Percentiles rank a stretch among this genome's conserved stretches.
Evolutionary conservation across 306 rosid species (phyloP).

Genomic region (Purshia tridentata): DNA sequence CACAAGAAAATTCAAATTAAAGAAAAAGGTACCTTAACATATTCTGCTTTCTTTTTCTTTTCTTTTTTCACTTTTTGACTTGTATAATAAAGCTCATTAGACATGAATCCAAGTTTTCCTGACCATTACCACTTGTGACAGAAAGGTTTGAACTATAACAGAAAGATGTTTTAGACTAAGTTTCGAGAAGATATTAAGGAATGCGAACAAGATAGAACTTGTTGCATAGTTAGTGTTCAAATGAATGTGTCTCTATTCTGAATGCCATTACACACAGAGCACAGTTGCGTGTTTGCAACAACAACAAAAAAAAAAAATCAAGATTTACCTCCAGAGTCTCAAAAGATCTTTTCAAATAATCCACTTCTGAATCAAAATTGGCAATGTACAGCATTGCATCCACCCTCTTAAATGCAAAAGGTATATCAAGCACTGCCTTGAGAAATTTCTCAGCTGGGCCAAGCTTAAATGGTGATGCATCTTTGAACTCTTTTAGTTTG

Average conservation of each 20-base stretch:
- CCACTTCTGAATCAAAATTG: conserved; percentile 87
- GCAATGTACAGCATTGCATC: conserved; percentile 92
- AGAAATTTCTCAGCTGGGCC: conserved; percentile 96
- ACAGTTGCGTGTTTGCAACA: too few relatives aligned
- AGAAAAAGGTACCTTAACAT: not conserved
- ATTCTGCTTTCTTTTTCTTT: not conserved
- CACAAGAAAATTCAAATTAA: not conserved
- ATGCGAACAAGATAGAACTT: not conserved
- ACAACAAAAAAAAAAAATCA: not conserved
- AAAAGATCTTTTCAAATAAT: conserved; percentile 69
- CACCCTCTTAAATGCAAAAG: conserved; percentile 85
- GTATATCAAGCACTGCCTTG: conserved; percentile 75
- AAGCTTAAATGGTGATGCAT: conserved; percentile 75
- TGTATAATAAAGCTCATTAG: conserved; percentile 1
- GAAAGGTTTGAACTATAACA: not conserved
- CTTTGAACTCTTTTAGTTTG: conserved; percentile 68
- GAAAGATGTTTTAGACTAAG: not conserved
- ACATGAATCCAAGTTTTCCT: conserved; percentile 1
- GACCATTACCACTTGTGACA: conserved; percentile 2
- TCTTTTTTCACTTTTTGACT: conserved; percentile 9
- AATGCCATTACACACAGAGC: not conserved
- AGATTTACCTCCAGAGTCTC: conserved; percentile 68
- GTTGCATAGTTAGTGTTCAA: not conserved
- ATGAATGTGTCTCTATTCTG: not conserved
- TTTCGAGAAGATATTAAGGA: not conserved